A percentile compares a stretch with the other conserved stretches of the same genome.
These are phyloP conservation scores for Tanozyma kutaoensis DNA, from an alignment of 805 yeast species.

Conservation along the genomic window DNA sequence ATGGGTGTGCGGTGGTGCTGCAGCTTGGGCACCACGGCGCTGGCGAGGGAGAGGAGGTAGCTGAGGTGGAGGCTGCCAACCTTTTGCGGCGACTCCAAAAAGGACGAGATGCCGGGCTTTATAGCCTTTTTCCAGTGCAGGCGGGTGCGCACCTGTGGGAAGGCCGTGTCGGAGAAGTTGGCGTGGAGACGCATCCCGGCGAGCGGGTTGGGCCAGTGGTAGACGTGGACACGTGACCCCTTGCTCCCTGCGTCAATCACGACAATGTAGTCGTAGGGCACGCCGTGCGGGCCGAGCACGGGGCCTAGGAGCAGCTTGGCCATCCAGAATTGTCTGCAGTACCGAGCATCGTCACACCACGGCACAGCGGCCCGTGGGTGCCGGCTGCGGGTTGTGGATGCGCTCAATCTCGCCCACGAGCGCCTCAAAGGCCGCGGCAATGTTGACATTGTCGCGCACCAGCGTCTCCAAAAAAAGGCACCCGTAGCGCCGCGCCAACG, in stretches of 20 bases:
- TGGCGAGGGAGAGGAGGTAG: conserved; percentile 33
- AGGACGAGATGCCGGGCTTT: conserved; percentile 46
- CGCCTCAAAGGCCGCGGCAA: conserved; percentile 42
- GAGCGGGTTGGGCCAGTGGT: conserved; percentile 37
- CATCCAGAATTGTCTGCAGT: too few species aligned
- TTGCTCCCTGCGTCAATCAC: conserved; percentile 56
- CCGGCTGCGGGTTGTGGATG: too few species aligned
- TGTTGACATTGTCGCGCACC: conserved; percentile 32
- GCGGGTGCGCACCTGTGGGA: conserved; percentile 8
- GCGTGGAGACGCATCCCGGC: conserved; percentile 7
- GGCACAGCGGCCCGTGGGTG: too few species aligned
- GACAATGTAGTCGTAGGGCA: conserved; percentile 47
- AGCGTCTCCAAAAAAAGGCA: conserved; percentile 36
- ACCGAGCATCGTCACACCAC: too few species aligned
- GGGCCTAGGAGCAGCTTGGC: too few species aligned
- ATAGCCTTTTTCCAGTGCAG: conserved; percentile 38
- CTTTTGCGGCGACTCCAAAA: conserved; percentile 31
- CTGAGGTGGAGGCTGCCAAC: conserved; percentile 40
- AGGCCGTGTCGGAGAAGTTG: too few species aligned
- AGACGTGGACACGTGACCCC: conserved; percentile 50
- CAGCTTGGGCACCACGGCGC: conserved; percentile 40
- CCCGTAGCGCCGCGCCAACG: conserved; percentile 28
- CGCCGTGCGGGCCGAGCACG: conserved; percentile 11
- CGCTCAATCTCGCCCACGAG: conserved; percentile 47
- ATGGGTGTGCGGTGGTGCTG: conserved; percentile 55